A percentile compares a stretch with the other conserved stretches of the same genome.
Conservation (phyloP, 2,329 filamentous ascomycete species). For the Verticillium albo-atrum region DNA sequence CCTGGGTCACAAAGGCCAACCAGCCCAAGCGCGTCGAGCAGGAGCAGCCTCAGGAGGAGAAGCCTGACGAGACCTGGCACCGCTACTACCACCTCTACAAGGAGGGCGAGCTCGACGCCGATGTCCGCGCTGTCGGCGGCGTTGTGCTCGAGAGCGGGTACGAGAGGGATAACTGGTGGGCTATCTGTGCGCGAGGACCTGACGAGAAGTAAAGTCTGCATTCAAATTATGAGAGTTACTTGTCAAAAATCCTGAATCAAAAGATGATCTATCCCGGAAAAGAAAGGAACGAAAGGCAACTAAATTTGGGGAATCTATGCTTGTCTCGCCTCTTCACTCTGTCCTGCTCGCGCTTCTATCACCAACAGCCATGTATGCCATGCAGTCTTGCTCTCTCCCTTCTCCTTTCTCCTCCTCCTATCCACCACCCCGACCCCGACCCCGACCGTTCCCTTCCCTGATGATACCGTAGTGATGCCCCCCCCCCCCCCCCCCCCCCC, state of each 20-base stretch:
- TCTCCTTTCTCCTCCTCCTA: too few relatives aligned
- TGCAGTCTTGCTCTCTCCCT: too few relatives aligned
- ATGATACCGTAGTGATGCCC: neutral
- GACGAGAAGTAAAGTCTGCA: neutral
- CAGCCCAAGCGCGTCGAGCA: slow-evolving; percentile 15
- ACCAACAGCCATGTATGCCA: too few relatives aligned
- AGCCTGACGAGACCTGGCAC: slow-evolving; percentile 55
- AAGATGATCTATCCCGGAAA: neutral
- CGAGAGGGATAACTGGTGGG: slow-evolving; percentile 99
- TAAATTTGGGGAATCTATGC: neutral
- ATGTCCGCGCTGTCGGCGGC: slow-evolving; percentile 72
- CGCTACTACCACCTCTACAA: slow-evolving; percentile 93
- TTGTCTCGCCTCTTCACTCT: neutral
- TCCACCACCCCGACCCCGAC: too few relatives aligned
- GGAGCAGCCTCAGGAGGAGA: slow-evolving; percentile 18
- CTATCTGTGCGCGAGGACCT: slow-evolving; percentile 41
- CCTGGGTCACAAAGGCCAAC: slow-evolving; percentile 70
- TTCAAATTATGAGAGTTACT: neutral
- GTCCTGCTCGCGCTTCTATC: too few relatives aligned
- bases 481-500: too few relatives aligned
- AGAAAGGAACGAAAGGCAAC: neutral
- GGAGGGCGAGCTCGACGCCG: slow-evolving; percentile 78
- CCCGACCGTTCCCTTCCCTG: neutral
- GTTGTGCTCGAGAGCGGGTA: slow-evolving; percentile 76
- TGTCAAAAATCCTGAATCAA: neutral